Evolutionary conservation across 306 rosid species (phyloP), one percentile per base, ranked within the genome.

Genomic region (Dalbergia oliveri): DNA sequence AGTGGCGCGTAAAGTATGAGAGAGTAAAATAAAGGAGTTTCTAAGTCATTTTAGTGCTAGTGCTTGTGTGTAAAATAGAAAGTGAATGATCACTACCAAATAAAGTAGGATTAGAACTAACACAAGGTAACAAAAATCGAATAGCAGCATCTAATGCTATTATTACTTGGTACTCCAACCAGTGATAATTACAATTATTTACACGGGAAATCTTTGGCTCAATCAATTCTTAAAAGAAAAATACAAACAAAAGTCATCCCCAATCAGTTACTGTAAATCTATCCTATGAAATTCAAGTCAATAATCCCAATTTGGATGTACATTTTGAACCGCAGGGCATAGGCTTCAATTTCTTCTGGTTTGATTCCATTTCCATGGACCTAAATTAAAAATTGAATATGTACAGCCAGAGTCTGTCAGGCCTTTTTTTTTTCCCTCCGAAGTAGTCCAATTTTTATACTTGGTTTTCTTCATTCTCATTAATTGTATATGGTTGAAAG

Each of bases 401-500:
- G 19, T 61, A 57, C 10, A 56, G 57, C 34, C 43, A 68, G 31
- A 67, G 83, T 51, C 37, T 15, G 62, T 39, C 44, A 19, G 81
- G 81, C n/a, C 23, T 7, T 65, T n/a, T 3, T 23, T 67, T 26
- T 26, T 1, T 2, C 31, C 31, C 31, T 26, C 44, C n/a, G 41
- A 74, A 58, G 16, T 56, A 57, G 67, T 53, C 73, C 74, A n/a
- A 41, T 45, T 51, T 58, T 19, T 23, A 62, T n/a, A 44, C 47
- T 23, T 74, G 41, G 19, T 64, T 69, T 86, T 33, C 53, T 56
- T 62, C 57, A 47, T 77, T 53, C 65, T 71, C 84, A 87, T 75
- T 85, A 50, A 86, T 66, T 83, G 87, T 31, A 49, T 58, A 44
- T 37, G 37, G 90, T 82, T 89, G 90, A 80, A 81, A 82, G 72